Base-by-base conservation (phyloP, 179 eudicot genomes). In the Heliamphora pulchella region DNA sequence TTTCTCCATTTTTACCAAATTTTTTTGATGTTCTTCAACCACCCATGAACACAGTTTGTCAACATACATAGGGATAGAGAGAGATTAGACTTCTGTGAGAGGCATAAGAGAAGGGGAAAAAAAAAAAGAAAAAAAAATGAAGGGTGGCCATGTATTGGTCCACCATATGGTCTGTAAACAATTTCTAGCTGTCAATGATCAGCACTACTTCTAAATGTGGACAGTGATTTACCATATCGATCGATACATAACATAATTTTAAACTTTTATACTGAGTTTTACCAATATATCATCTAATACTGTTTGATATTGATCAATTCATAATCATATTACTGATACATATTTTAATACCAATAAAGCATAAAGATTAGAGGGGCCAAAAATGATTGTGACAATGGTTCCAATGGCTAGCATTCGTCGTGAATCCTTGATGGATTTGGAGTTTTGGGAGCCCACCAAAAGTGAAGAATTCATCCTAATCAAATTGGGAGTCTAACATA, bases 391-490 rank as follows among this genome's bases (percentile, higher is more conserved):
- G 14, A 47, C 74, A 70, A 44, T 14, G 22, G 47, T 46, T 44
- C 4, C 4, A 53, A 44, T 70, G 17, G 0, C 57, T 71, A 41
- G 15, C 58, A 48, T 71, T 41, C 75, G 46, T 8, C 3, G 31
- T 64, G n/a, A 70, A 70, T 22, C 3, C 74, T 70, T 70, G 51
- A 44, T 70, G 74, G 8, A 47, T 14, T 9, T 70, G 74, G 54
- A 44, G 47, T 5, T 44, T 13, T 18, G 58, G 61, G 57, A n/a
- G 31, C 22, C 73, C 20, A 48, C 51, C 31, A 79, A 78, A 54
- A 17, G 43, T 39, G 67, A 15, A 69, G 58, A 55, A 47, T 69
- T 70, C 63, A 55, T 54, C 72, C 62, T 53, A 11, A 58, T 47
- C 48, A 69, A 54, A n/a, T 10, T 71, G 68, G 39, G 11, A 62